Conservation (phyloP, 169 alveolate species). For the Ichthyophthirius multifiliis region DNA sequence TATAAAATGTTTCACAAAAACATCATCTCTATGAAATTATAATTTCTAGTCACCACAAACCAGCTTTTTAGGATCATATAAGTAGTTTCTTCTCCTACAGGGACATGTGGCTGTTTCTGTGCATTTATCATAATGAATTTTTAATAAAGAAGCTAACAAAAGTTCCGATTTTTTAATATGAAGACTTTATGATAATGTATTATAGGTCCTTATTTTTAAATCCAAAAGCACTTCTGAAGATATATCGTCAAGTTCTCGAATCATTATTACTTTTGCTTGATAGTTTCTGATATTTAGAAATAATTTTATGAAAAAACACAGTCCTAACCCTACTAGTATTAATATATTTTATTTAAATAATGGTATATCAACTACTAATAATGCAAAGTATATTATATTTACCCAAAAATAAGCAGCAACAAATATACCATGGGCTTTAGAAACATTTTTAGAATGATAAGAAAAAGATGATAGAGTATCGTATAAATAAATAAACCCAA, state of each 20-base stretch:
- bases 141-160: constrained; percentile 27
- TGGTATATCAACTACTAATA: neutral
- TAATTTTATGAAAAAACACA: constrained; percentile 18
- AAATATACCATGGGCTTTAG: constrained; percentile 35
- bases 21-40: constrained; percentile 37
- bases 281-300: constrained; percentile 14
- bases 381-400: constrained; percentile 4
- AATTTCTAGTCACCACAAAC: neutral
- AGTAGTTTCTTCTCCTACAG: constrained; percentile 17
- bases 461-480: constrained; percentile 23
- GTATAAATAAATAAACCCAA: constrained; percentile 11
- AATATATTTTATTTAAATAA: constrained; percentile 19
- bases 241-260: constrained; percentile 24
- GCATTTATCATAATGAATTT: constrained; percentile 38
- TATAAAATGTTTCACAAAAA: constrained; percentile 39
- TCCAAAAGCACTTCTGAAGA: constrained; percentile 24
- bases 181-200: constrained; percentile 11
- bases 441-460: constrained; percentile 34
- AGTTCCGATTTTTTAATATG: constrained; percentile 30
- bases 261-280: constrained; percentile 24
- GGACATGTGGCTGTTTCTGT: constrained; percentile 19
- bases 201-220: constrained; percentile 31
- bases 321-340: constrained; percentile 24
- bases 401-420: constrained; percentile 26
- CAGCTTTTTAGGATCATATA: constrained; percentile 31